Conservation (phyloP, 805 yeast species). For the Teunomyces aglyptinius region DNA sequence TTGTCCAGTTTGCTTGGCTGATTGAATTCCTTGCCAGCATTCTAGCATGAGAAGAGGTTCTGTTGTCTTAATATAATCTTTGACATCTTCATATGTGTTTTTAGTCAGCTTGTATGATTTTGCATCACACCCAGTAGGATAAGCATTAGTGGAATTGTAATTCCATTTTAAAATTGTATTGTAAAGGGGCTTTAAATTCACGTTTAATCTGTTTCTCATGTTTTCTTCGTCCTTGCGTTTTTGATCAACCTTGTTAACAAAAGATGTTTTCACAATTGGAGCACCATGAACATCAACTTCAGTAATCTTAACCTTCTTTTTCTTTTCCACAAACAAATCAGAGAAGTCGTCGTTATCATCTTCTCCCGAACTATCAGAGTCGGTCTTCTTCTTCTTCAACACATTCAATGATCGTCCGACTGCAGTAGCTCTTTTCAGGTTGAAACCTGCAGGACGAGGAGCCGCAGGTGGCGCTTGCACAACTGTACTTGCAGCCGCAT, state of each 20-base stretch:
- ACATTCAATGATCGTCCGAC: slow-evolving; percentile 40
- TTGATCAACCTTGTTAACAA: slow-evolving; percentile 25
- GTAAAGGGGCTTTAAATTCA: slow-evolving; percentile 75
- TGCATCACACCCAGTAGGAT: slow-evolving; percentile 51
- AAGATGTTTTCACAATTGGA: slow-evolving; percentile 24
- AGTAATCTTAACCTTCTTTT: slow-evolving; percentile 35
- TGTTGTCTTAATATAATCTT: slow-evolving; percentile 67
- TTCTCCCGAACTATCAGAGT: slow-evolving; percentile 37
- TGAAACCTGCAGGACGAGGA: slow-evolving; percentile 55
- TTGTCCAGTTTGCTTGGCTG: slow-evolving; percentile 63
- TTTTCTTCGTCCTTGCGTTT: slow-evolving; percentile 61
- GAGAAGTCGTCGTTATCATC: slow-evolving; percentile 36
- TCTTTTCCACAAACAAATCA: slow-evolving; percentile 39
- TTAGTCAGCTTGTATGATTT: slow-evolving; percentile 47
- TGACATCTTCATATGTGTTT: slow-evolving; percentile 53
- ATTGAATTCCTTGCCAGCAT: slow-evolving; percentile 88
- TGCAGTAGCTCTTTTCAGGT: slow-evolving; percentile 25
- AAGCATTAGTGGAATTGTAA: slow-evolving; percentile 53
- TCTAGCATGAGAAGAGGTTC: slow-evolving; percentile 84
- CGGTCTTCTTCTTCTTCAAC: slow-evolving; percentile 28
- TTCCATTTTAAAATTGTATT: slow-evolving; percentile 73
- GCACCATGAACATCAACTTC: slow-evolving; percentile 46
- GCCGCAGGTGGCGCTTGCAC: slow-evolving; percentile 41
- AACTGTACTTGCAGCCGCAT: slow-evolving; percentile 12
- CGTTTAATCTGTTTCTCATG: slow-evolving; percentile 77